These are phyloP conservation scores for Pachysolen tannophilus DNA, from an alignment of 805 yeast genomes.

Conservation along the genomic window DNA sequence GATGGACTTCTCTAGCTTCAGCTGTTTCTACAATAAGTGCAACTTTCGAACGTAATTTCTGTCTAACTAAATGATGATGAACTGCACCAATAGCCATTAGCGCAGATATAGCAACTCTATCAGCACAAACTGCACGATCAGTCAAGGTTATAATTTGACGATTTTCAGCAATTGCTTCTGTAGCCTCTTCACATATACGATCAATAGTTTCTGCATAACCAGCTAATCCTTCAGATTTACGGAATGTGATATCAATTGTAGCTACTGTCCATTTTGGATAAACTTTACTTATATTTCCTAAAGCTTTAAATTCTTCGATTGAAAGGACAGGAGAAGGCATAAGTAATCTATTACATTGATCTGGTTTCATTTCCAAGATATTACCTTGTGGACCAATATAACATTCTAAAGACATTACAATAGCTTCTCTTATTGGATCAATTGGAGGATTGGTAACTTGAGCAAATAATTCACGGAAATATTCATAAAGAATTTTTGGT, in stretches of 20 bases:
- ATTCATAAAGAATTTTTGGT: constrained; percentile 85
- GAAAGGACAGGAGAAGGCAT: constrained; percentile 78
- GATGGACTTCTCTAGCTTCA: constrained; percentile 97
- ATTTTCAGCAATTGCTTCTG: constrained; percentile 71
- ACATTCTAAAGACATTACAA: constrained; percentile 96
- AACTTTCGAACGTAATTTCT: constrained; percentile 92
- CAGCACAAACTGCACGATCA: constrained; percentile 52
- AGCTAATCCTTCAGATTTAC: constrained; percentile 69
- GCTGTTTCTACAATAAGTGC: constrained; percentile 90
- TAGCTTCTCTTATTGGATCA: constrained; percentile 94
- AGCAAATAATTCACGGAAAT: constrained; percentile 93
- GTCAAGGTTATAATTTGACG: constrained; percentile 70
- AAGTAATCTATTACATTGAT: constrained; percentile 83
- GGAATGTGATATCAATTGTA: constrained; percentile 82
- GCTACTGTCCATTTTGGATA: constrained; percentile 84
- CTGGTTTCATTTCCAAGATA: constrained; percentile 82
- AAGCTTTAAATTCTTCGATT: constrained; percentile 64
- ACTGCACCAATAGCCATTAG: constrained; percentile 94
- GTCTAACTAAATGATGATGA: constrained; percentile 92
- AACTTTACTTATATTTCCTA: constrained; percentile 61
- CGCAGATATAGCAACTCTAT: constrained; percentile 76
- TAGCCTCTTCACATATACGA: constrained; percentile 79
- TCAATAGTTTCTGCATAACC: constrained; percentile 85
- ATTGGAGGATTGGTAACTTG: constrained; percentile 99
- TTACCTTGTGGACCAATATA: constrained; percentile 98